These are phyloP conservation scores for Candida nitratophila DNA, from an alignment of 805 yeast genomes.

Conservation along the genomic window DNA sequence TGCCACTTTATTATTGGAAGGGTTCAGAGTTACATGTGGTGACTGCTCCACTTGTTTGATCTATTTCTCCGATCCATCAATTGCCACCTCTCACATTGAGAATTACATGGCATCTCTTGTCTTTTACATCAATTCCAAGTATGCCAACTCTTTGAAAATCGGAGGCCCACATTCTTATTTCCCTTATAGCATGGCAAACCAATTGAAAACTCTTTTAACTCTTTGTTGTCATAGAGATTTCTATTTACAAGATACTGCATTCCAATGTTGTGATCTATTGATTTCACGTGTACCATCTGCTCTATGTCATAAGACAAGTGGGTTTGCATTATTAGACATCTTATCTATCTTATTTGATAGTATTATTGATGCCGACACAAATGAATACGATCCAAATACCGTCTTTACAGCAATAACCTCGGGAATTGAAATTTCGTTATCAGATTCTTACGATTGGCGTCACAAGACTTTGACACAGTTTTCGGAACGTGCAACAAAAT, in stretches of 20 bases:
- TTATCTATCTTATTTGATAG: slow-evolving; percentile 72
- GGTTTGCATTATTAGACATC: slow-evolving; percentile 76
- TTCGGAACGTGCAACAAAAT: slow-evolving; percentile 49
- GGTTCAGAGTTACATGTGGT: slow-evolving; percentile 71
- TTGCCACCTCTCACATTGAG: slow-evolving; percentile 59
- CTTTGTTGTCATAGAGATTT: slow-evolving; percentile 73
- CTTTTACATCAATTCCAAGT: slow-evolving; percentile 49
- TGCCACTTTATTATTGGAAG: slow-evolving; percentile 73
- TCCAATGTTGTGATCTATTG: slow-evolving; percentile 65
- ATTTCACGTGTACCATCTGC: slow-evolving; percentile 66
- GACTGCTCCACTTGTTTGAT: slow-evolving; percentile 69
- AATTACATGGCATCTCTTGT: slow-evolving; percentile 63
- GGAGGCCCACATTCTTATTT: slow-evolving; percentile 52
- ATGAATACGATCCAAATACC: slow-evolving; percentile 80
- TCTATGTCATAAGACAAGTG: slow-evolving; percentile 63
- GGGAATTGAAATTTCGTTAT: slow-evolving; percentile 49
- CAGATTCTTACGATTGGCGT: slow-evolving; percentile 77
- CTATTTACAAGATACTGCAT: slow-evolving; percentile 71
- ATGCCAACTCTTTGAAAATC: slow-evolving; percentile 39
- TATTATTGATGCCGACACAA: slow-evolving; percentile 74
- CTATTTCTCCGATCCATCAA: slow-evolving; percentile 84
- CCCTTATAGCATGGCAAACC: slow-evolving; percentile 54
- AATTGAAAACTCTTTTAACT: slow-evolving; percentile 60
- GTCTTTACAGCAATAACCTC: slow-evolving; percentile 39
- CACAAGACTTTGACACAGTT: slow-evolving; percentile 55